These are phyloP conservation scores for Dioszegia crocea DNA, from an alignment of 768 basidiomycete genomes.

Conservation along the genomic window DNA sequence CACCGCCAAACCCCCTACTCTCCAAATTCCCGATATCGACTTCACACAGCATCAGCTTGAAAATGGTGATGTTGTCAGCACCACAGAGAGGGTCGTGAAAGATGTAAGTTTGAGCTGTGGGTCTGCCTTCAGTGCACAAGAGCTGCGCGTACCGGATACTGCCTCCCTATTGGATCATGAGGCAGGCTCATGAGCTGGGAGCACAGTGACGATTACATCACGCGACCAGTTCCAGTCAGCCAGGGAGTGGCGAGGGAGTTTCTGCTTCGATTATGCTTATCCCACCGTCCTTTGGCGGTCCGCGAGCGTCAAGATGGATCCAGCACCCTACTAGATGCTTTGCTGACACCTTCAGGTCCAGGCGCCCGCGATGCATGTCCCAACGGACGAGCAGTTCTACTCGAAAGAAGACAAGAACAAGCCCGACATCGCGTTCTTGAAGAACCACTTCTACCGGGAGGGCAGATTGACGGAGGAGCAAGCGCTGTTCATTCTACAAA, in stretches of 20 bases:
- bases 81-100: slow-evolving; percentile 92
- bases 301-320: too few relatives aligned
- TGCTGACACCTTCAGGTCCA: slow-evolving; percentile 64
- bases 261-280: too few relatives aligned
- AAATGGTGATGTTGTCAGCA: slow-evolving; percentile 84
- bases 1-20: slow-evolving; percentile 26
- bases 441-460: slow-evolving; percentile 98
- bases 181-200: too few relatives aligned
- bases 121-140: too few relatives aligned
- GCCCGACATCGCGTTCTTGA: slow-evolving; percentile 91
- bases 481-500: slow-evolving; percentile 86
- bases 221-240: too few relatives aligned
- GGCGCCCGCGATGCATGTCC: slow-evolving; percentile 90
- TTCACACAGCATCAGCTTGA: slow-evolving; percentile 89
- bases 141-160: too few relatives aligned
- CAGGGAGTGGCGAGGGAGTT: too few relatives aligned
- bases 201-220: too few relatives aligned
- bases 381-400: slow-evolving; percentile 92
- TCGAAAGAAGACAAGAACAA: slow-evolving; percentile 76
- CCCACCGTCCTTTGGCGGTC: too few relatives aligned
- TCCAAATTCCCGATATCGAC: slow-evolving; percentile 63
- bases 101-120: slow-evolving; percentile 62
- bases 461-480: slow-evolving; percentile 90
- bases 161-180: too few relatives aligned
- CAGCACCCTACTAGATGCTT: too few relatives aligned